Evolutionary conservation across 768 basidiomycete species (phyloP).

Genomic region (Tricholoma flavovirens): DNA sequence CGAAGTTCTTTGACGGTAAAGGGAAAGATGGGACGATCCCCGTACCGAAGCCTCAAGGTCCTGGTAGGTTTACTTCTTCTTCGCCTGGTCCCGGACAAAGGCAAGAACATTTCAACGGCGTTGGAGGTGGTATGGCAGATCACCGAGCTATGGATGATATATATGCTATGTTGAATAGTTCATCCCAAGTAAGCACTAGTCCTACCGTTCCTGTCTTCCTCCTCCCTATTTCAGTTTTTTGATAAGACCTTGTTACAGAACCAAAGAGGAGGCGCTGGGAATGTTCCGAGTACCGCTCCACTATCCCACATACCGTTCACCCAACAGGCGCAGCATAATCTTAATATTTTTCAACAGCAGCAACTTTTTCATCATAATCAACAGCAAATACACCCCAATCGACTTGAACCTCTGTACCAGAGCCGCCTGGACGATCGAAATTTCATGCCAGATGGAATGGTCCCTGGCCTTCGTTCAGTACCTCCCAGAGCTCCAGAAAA

Average conservation of each 20-base stretch:
- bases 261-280: slow-evolving; percentile 25
- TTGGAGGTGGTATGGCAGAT: slow-evolving; percentile 36
- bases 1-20: slow-evolving; percentile 84
- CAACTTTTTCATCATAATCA: slow-evolving; percentile 36
- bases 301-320: slow-evolving; percentile 25
- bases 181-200: slow-evolving; percentile 53
- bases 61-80: slow-evolving; percentile 35
- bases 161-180: slow-evolving; percentile 74
- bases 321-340: slow-evolving; percentile 30
- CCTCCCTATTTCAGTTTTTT: not conserved
- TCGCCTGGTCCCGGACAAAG: slow-evolving; percentile 39
- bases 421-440: slow-evolving; percentile 69
- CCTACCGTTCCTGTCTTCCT: not conserved
- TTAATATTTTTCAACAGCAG: slow-evolving; percentile 35
- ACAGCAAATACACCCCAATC: slow-evolving; percentile 38
- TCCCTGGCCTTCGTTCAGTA: slow-evolving; percentile 71
- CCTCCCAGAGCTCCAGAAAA: slow-evolving; percentile 58
- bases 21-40: slow-evolving; percentile 34
- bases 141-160: slow-evolving; percentile 72
- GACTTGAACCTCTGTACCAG: slow-evolving; percentile 67
- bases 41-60: slow-evolving; percentile 32
- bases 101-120: slow-evolving; percentile 37
- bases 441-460: slow-evolving; percentile 82
- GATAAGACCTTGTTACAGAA: slow-evolving; percentile 15
- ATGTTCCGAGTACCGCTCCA: slow-evolving; percentile 16